These are phyloP conservation scores for Penstemon newberryi DNA, from an alignment of 257 asterid genomes.

Conservation along the genomic window DNA sequence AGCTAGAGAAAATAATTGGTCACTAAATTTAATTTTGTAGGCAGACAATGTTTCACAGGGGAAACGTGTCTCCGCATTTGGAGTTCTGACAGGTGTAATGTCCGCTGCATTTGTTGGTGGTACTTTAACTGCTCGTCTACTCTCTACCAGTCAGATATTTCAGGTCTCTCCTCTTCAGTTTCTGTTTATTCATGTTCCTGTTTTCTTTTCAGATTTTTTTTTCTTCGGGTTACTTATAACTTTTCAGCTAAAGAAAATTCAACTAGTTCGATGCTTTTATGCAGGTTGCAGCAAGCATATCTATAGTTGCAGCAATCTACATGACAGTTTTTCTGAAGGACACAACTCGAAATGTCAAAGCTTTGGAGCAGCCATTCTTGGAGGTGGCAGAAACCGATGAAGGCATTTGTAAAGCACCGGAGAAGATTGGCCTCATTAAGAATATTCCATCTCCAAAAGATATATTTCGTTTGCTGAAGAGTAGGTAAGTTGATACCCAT, in stretches of 20 bases:
- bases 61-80: constrained; percentile 48
- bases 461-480: constrained; percentile 29
- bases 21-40: constrained; percentile 27
- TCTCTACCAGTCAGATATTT: constrained; percentile 42
- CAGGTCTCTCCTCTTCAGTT: constrained; percentile 28
- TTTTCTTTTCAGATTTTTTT: neutral
- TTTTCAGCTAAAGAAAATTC: constrained; percentile 20
- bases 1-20: neutral
- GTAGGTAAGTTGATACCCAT: constrained; percentile 25
- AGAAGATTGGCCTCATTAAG: neutral
- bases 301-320: constrained; percentile 29
- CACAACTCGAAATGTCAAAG: neutral
- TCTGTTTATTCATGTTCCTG: neutral
- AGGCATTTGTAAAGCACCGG: neutral
- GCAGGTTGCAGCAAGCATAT: constrained; percentile 32
- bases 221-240: neutral
- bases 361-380: constrained; percentile 19
- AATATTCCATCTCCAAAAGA: constrained; percentile 18
- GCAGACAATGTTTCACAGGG: constrained; percentile 41
- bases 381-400: neutral
- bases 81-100: constrained; percentile 34
- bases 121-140: constrained; percentile 44
- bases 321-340: constrained; percentile 33
- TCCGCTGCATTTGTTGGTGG: constrained; percentile 36
- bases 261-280: neutral